phyloP scores from a whole-genome alignment of 73 alveolate genomes.

The Urostyla sp. region DNA sequence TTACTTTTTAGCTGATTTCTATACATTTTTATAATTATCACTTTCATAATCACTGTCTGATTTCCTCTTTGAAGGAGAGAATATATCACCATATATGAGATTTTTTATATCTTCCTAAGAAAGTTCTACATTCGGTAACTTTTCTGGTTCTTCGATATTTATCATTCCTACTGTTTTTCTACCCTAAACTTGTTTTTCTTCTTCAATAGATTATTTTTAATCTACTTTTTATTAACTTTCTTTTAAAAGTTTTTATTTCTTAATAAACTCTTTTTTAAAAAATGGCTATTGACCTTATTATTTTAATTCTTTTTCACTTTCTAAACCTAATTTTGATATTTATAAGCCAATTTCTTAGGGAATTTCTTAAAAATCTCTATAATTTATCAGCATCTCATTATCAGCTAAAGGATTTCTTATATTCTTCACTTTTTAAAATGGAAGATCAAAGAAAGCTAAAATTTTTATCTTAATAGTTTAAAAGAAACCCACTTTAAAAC shows the following conservation, averaged over 20 bases:
- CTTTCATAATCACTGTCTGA: too few species aligned
- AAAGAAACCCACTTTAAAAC: too few species aligned
- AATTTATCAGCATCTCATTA: conserved; percentile 15
- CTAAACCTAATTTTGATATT: conserved; percentile 2
- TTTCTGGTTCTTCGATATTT: too few species aligned
- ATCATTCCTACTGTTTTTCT: background rate
- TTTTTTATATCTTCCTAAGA: too few species aligned
- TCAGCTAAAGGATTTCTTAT: background rate
- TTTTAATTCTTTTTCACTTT: background rate
- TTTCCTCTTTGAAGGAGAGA: too few species aligned
- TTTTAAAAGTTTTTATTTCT: background rate
- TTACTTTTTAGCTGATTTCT: too few species aligned
- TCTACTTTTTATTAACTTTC: background rate
- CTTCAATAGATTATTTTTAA: too few species aligned
- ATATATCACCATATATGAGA: too few species aligned
- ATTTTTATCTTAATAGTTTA: background rate
- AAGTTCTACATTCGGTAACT: too few species aligned
- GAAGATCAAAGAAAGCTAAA: background rate
- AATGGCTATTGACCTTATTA: background rate
- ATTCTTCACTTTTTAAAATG: background rate
- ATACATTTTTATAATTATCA: too few species aligned
- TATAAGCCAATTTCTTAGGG: conserved; percentile 10
- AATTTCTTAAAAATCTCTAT: conserved; percentile 13
- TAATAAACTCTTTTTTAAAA: background rate
- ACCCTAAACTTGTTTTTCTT: background rate